Evolutionary conservation across 1,284 basidiomycete genomes (phyloP), one percentile per base, ranked within the genome.

Genomic region (Athelia psychrophila): DNA sequence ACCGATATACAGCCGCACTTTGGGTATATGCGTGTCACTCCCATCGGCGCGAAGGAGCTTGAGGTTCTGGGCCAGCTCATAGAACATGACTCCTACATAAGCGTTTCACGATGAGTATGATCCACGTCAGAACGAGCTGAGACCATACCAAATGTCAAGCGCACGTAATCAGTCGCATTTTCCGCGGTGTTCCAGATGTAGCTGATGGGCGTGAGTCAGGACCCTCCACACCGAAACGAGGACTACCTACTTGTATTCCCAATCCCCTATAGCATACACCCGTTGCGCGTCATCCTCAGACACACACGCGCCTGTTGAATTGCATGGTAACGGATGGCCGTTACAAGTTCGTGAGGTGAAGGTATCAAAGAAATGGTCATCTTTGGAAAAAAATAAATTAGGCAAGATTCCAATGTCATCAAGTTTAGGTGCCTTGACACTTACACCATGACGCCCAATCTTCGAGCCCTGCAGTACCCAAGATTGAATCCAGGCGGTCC

Each of bases 271-370:
- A 19, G 64, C 65, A 55, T 75, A 76, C 3, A 80, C 79, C 12
- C 57, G 61, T 9, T 64, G 56, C 2, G 77, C 79, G 50, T 80
- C 78, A 33, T 66, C 66, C 35, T 68, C 67, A 1, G 73, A 68
- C 15, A 80, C 70, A 55, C 78, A 80, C 0, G 58, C 62, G 2
- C 75, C 75, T 3, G 69, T 71, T 2, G 69, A 57, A 54, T 79
- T 80, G 55, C 78, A 80, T 0, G 78, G 78, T 16, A 80, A 66
- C 0, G 75, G 62, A 47, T 80, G 79, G 1, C 70, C 71, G 52
- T 77, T 60, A 56, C 78, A 80, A 5, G 76, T 79, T 48, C 78
- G 64, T 6, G 78, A 77, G 13, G 68, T 74, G 60, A 80, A 77
- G 13, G 75, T 75, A 59, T 80, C 78, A 58, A 80, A 80, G 56